phyloP scores from a whole-genome alignment of 441 rosid genomes.

The Gossypium gossypioides region DNA sequence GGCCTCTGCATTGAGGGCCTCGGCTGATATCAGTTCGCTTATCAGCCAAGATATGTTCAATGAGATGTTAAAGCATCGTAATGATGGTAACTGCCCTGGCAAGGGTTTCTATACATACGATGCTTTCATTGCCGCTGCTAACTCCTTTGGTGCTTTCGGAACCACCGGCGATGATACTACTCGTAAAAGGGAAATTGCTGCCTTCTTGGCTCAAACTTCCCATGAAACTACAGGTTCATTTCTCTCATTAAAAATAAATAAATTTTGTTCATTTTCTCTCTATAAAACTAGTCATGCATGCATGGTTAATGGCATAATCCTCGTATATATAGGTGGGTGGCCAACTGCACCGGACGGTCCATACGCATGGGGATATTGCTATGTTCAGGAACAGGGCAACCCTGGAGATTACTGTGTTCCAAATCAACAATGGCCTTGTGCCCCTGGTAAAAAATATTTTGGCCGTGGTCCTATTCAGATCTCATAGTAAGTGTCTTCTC shows the following conservation, averaged over 20 bases:
- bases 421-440: conserved; percentile 27
- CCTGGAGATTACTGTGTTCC: conserved; percentile 28
- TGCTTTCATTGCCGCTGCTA: conserved; percentile 44
- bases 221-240: conserved; percentile 40
- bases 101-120: conserved; percentile 46
- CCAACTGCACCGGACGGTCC: conserved; percentile 39
- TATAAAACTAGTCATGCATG: background rate
- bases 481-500: conserved; percentile 24
- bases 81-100: conserved; percentile 33
- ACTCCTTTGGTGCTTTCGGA: conserved; percentile 35
- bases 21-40: conserved; percentile 16
- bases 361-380: conserved; percentile 55
- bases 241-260: background rate
- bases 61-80: conserved; percentile 39
- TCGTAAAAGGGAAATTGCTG: conserved; percentile 46
- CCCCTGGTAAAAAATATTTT: conserved; percentile 29
- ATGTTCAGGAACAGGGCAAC: conserved; percentile 23
- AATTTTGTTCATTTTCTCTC: background rate
- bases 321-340: conserved; percentile 32
- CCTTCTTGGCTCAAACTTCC: conserved; percentile 59
- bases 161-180: conserved; percentile 34
- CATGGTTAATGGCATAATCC: background rate
- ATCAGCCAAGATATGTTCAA: conserved; percentile 25
- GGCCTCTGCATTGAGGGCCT: conserved; percentile 5
- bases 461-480: conserved; percentile 59